These are phyloP conservation scores for Magnolia kwangsiensis DNA, from an alignment of 164 flowering plant species.

Conservation along the genomic window DNA sequence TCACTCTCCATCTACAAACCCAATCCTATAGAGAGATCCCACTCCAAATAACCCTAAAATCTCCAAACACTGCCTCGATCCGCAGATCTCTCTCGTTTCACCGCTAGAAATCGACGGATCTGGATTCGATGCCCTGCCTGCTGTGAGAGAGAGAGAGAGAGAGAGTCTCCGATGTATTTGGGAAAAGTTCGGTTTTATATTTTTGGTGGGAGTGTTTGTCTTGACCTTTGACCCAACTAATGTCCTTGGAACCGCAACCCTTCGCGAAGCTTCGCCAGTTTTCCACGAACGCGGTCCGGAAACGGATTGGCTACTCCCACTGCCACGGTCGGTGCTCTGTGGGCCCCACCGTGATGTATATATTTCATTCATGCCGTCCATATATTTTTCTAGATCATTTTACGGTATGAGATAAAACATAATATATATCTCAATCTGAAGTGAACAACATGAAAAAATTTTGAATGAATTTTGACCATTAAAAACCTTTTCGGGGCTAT, in stretches of 20 bases:
- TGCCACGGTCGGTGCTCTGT: too few relatives aligned
- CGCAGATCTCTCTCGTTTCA: not conserved
- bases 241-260: not conserved
- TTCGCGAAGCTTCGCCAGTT: constrained; percentile 1
- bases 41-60: not conserved
- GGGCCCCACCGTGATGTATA: too few relatives aligned
- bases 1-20: constrained; percentile 16
- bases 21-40: not conserved
- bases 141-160: not conserved
- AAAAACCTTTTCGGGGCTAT: too few relatives aligned
- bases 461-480: too few relatives aligned
- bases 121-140: not conserved
- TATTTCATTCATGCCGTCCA: too few relatives aligned
- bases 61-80: not conserved
- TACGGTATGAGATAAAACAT: too few relatives aligned
- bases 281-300: not conserved
- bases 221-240: not conserved
- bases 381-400: too few relatives aligned
- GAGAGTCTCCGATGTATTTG: not conserved
- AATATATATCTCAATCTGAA: too few relatives aligned
- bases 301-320: too few relatives aligned
- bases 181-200: not conserved
- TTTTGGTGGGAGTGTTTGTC: not conserved
- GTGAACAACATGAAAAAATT: too few relatives aligned
- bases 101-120: not conserved